phyloP scores from a whole-genome alignment of 257 asterid genomes.

The Solanum pinnatisectum region DNA sequence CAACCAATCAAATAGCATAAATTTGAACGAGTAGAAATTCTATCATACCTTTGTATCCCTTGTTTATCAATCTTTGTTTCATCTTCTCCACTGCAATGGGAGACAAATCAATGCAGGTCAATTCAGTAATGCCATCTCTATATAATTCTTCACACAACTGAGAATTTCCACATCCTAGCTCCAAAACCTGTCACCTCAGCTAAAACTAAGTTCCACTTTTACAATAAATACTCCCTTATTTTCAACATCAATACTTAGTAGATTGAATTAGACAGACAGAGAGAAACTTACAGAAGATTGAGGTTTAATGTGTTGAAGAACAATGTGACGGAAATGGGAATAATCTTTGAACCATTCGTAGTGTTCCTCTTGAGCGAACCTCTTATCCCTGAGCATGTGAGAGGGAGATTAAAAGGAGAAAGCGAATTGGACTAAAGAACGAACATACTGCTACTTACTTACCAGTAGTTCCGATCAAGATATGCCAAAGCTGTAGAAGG shows the following conservation, averaged over 20 bases:
- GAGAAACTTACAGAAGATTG: constrained; percentile 42
- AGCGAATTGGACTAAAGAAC: neutral
- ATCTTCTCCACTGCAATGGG: constrained; percentile 81
- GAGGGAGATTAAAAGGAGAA: neutral
- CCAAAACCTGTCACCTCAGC: constrained; percentile 49
- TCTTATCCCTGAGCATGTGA: constrained; percentile 53
- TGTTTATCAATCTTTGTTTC: constrained; percentile 58
- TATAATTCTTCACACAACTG: constrained; percentile 74
- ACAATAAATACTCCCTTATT: neutral
- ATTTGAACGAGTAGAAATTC: neutral
- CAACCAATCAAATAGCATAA: neutral
- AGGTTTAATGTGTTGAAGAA: constrained; percentile 51
- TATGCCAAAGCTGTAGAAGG: constrained; percentile 67
- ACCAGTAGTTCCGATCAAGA: constrained; percentile 79
- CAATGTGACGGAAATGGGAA: constrained; percentile 68
- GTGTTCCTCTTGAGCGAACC: constrained; percentile 86
- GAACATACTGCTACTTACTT: neutral
- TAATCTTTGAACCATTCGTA: constrained; percentile 96
- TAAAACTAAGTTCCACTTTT: neutral
- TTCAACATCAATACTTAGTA: neutral
- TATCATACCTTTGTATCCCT: constrained; percentile 59
- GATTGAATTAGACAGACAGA: neutral
- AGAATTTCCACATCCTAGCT: constrained; percentile 96
- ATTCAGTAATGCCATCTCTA: constrained; percentile 63
- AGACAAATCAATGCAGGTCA: constrained; percentile 91